phyloP scores from a whole-genome alignment of 2,329 filamentous ascomycete genomes.

The Nemania sp. region DNA sequence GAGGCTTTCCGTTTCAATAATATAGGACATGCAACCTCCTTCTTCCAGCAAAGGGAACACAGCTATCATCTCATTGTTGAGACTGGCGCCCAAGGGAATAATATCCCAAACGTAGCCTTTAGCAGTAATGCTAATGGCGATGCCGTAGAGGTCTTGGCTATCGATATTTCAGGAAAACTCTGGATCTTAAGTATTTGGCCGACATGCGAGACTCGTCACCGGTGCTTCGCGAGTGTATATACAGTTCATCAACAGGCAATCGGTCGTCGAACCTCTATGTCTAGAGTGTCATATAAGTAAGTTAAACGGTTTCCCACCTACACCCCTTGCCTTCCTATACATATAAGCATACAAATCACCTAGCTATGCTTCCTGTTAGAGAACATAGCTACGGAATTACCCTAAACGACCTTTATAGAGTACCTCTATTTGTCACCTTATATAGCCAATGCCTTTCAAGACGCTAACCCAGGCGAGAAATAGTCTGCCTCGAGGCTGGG shows the following conservation, averaged over 20 bases:
- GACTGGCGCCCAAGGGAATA: slow-evolving; percentile 55
- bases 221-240: slow-evolving; percentile 23
- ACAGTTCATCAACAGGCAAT: not conserved
- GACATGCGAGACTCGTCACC: slow-evolving; percentile 40
- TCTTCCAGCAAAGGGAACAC: slow-evolving; percentile 53
- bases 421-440: not conserved
- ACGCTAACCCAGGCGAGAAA: slow-evolving; percentile 27
- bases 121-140: slow-evolving; percentile 59
- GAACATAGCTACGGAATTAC: not conserved
- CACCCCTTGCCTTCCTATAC: too few relatives aligned
- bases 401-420: not conserved
- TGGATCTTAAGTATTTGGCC: slow-evolving; percentile 67
- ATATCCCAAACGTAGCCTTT: slow-evolving; percentile 68
- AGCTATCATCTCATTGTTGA: slow-evolving; percentile 65
- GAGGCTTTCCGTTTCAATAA: slow-evolving; percentile 33
- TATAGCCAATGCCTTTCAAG: slow-evolving; percentile 33
- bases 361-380: not conserved
- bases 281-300: slow-evolving; percentile 5
- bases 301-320: slow-evolving; percentile 11
- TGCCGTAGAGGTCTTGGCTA: slow-evolving; percentile 63
- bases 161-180: slow-evolving; percentile 62
- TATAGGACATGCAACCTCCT: slow-evolving; percentile 42
- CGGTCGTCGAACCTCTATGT: not conserved
- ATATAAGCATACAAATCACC: too few relatives aligned
- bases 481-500: slow-evolving; percentile 58